Evolutionary conservation across 2,329 filamentous ascomycete species (phyloP), one percentile per base, ranked within the genome.

Genomic region (Monilinia aucupariae): DNA sequence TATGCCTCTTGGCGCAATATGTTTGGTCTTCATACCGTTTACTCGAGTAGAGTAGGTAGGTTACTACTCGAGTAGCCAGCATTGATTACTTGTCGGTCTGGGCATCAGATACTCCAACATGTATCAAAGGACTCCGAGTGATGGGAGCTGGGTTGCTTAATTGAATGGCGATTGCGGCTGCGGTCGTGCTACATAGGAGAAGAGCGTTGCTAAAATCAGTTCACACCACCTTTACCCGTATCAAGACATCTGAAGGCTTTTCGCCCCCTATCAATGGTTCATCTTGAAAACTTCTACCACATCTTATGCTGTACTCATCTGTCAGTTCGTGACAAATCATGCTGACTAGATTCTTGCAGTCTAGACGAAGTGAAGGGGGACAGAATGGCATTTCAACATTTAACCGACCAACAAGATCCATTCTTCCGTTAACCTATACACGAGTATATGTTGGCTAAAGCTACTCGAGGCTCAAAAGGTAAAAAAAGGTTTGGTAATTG

Each of bases 1-100:
- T 69, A 91, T 92, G 64, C 89, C 89, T 0, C 80, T 91, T 0
- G 89, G 88, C 1, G 86, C 76, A 0, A 72, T 92, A n/a, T 88
- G 85, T 69, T 80, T 88, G 65, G 76, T 90, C 54, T 80, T 80
- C 58, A 90, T 92, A 61, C n/a, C n/a, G n/a, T n/a, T n/a, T n/a
- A n/a, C n/a, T n/a, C n/a, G n/a, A n/a, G n/a, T n/a, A n/a, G n/a
- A n/a, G n/a, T n/a, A n/a, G n/a, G n/a, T n/a, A n/a, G n/a, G n/a
- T n/a, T n/a, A n/a, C n/a, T n/a, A n/a, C n/a, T n/a, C n/a, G n/a
- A n/a, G n/a, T n/a, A n/a, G n/a, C n/a, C n/a, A n/a, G n/a, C n/a
- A n/a, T n/a, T n/a, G n/a, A n/a, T n/a, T n/a, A n/a, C n/a, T n/a
- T n/a, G n/a, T n/a, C n/a, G n/a, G n/a, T n/a, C n/a, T n/a, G n/a